phyloP scores from a whole-genome alignment of 768 basidiomycete species.

The Naematelia aurantialba region DNA sequence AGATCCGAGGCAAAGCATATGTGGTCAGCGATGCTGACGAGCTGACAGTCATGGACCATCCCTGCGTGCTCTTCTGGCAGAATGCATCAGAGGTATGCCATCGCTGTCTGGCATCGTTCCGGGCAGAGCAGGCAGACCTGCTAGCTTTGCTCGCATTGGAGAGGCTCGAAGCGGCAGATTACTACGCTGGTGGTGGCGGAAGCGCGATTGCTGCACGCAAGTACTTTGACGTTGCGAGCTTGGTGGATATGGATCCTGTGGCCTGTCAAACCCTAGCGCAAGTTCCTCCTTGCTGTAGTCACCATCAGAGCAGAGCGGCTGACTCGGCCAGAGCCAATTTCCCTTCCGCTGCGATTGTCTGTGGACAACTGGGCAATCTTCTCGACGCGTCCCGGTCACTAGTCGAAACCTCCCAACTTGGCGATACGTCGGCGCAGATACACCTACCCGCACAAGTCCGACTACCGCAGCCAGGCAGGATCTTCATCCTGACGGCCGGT shows the following conservation, averaged over 20 bases:
- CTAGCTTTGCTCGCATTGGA: not conserved
- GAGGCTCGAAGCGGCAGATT: conserved; percentile 20
- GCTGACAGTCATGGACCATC: too few species aligned
- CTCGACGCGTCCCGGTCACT: conserved; percentile 3
- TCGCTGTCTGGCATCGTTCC: too few species aligned
- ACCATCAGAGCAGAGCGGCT: not conserved
- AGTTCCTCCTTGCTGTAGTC: not conserved
- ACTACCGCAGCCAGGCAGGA: conserved; percentile 10
- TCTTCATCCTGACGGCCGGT: conserved; percentile 22
- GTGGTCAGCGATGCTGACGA: too few species aligned
- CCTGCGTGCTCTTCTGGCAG: too few species aligned
- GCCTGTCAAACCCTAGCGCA: conserved; percentile 18
- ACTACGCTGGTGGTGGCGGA: conserved; percentile 34
- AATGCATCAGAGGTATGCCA: too few species aligned
- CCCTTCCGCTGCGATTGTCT: not conserved
- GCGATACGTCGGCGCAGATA: not conserved
- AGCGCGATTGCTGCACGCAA: conserved; percentile 12
- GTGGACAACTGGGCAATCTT: conserved; percentile 1
- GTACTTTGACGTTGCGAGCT: conserved; percentile 15
- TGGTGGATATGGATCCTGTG: conserved; percentile 15
- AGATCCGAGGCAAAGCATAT: not conserved
- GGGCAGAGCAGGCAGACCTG: not conserved
- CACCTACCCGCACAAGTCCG: not conserved
- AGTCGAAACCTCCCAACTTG: too few species aligned
- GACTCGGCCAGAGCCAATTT: not conserved